phyloP scores from a whole-genome alignment of 2,329 filamentous ascomycete species.

The Bipolaris cookei region DNA sequence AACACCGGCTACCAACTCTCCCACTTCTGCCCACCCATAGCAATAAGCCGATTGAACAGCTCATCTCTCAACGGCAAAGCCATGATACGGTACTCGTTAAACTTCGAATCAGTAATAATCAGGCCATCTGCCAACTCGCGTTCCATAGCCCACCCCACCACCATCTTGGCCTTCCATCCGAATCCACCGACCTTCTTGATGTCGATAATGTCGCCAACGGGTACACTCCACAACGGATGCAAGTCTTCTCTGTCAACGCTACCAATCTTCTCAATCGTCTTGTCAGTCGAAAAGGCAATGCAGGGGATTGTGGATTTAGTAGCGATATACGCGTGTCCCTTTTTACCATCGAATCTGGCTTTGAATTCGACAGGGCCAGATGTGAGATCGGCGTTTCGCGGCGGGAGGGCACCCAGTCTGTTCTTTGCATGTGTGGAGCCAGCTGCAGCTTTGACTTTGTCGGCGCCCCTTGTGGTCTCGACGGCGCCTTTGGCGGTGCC shows the following conservation, averaged over 20 bases:
- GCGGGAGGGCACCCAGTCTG: constrained; percentile 71
- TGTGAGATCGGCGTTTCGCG: constrained; percentile 51
- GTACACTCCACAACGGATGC: constrained; percentile 70
- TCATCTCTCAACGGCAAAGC: constrained; percentile 76
- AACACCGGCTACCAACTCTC: constrained; percentile 68
- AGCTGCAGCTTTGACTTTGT: constrained; percentile 71
- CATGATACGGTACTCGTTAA: constrained; percentile 68
- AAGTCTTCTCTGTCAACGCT: constrained; percentile 58
- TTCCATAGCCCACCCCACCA: constrained; percentile 79
- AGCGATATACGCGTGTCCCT: constrained; percentile 74
- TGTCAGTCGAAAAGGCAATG: constrained; percentile 68
- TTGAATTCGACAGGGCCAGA: constrained; percentile 80
- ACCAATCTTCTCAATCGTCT: constrained; percentile 54
- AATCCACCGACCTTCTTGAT: constrained; percentile 80
- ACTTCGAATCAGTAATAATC: constrained; percentile 66
- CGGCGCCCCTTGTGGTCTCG: constrained; percentile 73
- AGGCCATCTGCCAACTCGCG: constrained; percentile 78
- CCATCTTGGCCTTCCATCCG: constrained; percentile 83
- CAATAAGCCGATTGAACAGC: constrained; percentile 78
- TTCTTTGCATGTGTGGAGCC: constrained; percentile 69
- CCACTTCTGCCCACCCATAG: constrained; percentile 84
- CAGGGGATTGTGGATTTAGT: constrained; percentile 70
- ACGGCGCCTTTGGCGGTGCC: constrained; percentile 73
- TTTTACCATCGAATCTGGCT: constrained; percentile 71
- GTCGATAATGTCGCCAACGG: constrained; percentile 73